Evolutionary conservation across 345 rosid species (phyloP), one percentile per base, ranked within the genome.

Genomic region (Gossypium arboreum): DNA sequence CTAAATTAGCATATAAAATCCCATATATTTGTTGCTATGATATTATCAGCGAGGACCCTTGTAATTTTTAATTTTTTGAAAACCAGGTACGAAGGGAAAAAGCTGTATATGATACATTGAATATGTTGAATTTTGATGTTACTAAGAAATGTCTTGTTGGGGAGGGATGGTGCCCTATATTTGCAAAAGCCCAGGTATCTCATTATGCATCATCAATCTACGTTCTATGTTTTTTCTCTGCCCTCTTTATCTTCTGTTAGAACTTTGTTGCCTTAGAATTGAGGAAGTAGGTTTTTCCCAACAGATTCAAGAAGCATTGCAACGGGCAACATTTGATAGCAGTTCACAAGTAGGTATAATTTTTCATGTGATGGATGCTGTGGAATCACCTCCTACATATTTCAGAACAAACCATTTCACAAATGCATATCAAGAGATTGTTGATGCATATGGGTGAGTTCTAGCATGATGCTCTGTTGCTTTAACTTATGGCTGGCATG

Each of bases 391-490:
- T 86, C 98, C 98, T 78, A 92, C 98, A 60, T 92, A 85, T 82
- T 92, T 94, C 82, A 90, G 96, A 84, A 94, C 95, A 72, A 91
- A 94, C 75, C 74, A 73, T 73, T 88, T 94, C 76, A 92, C 98
- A 66, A 91, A 86, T 81, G 95, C 97, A 45, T 94, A 84, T 81
- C 98, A 94, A 79, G 98, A 94, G 86, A 90, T 94, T 86, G 95
- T 94, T 76, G 97, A 92, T 86, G 98, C 98, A 73, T 94, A 94
- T 79, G 97, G 98, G 98, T 94, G 65, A 88, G 97, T 84, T 84
- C 17, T 58, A 15, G 68, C 47, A 34, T 71, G 72, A 56, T 55
- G 18, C 22, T 56, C 10, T 65, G 47, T 58, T 47, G 41, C 47
- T 77, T 56, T 74, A 3, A 22, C 70, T 39, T n/a, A 50, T 68